A percentile compares a stretch with the other conserved stretches of the same genome.
Conservation (phyloP, 1,284 basidiomycete species). For the Cystobasidiaceae sp. region DNA sequence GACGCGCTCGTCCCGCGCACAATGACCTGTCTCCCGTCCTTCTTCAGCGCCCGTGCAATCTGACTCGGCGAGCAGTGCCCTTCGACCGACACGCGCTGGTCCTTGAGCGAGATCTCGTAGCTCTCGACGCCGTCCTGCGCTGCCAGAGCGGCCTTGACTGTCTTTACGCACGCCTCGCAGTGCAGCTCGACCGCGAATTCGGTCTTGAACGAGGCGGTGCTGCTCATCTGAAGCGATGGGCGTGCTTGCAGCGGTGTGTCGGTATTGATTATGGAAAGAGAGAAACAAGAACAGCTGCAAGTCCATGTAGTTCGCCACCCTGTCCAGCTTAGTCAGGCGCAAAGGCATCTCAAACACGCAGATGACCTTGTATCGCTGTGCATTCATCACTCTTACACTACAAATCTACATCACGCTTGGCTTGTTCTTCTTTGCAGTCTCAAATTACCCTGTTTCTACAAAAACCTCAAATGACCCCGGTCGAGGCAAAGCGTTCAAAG, state of each 20-base stretch:
- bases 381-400: no score
- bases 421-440: not conserved
- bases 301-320: no score
- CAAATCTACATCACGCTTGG: not conserved
- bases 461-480: no score
- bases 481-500: no score
- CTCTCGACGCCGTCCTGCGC: constrained; percentile 45
- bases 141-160: constrained; percentile 44
- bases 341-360: no score
- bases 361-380: no score
- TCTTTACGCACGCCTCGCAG: constrained; percentile 44
- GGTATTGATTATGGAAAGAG: no score
- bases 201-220: constrained; percentile 22
- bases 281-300: no score
- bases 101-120: constrained; percentile 47
- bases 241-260: no score
- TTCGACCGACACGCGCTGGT: constrained; percentile 48
- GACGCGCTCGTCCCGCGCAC: constrained; percentile 44
- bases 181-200: constrained; percentile 30
- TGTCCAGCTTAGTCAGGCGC: no score
- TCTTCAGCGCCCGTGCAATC: constrained; percentile 47
- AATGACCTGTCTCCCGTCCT: constrained; percentile 49
- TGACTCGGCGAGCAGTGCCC: constrained; percentile 49
- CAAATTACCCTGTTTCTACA: no score
- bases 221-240: no score